These are phyloP conservation scores for Podospora pseudoanserina DNA, from an alignment of 495 filamentous ascomycete species.

Conservation along the genomic window DNA sequence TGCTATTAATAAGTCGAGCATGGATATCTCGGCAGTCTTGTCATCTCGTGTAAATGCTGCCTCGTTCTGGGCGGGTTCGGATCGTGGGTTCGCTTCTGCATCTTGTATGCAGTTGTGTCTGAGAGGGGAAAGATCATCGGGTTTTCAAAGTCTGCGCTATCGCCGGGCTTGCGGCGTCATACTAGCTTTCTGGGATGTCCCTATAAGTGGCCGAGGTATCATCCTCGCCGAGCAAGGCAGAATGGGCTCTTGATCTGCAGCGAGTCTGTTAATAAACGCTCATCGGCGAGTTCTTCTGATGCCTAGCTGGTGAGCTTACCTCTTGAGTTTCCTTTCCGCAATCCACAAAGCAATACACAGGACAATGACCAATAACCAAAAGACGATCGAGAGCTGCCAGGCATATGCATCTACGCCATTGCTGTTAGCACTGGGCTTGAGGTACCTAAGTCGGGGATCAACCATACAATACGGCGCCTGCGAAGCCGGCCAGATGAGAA, in stretches of 20 bases:
- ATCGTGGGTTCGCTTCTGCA: not conserved
- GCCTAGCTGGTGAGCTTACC: not conserved
- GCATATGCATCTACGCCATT: constrained; percentile 29
- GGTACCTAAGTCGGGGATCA: not conserved
- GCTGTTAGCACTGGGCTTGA: constrained; percentile 15
- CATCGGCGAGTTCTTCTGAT: no score
- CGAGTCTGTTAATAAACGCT: not conserved
- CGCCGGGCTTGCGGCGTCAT: no score
- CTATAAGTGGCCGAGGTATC: not conserved
- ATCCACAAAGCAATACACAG: constrained; percentile 4
- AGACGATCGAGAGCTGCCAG: constrained; percentile 38
- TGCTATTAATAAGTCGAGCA: not conserved
- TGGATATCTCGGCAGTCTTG: not conserved
- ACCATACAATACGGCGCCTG: constrained; percentile 40
- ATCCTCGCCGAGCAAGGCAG: not conserved
- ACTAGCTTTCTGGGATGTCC: not conserved
- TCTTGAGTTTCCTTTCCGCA: not conserved
- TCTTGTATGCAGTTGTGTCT: not conserved
- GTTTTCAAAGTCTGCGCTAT: not conserved
- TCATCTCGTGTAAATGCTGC: not conserved
- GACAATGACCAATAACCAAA: constrained; percentile 34
- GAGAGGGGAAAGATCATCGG: not conserved
- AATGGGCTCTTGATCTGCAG: not conserved
- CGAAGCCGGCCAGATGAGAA: constrained; percentile 41
- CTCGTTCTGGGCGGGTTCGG: not conserved